Percentiles rank a stretch among this genome's conserved stretches.
phyloP scores from a whole-genome alignment of 2,329 filamentous ascomycete species.

The Diaporthe sp. region DNA sequence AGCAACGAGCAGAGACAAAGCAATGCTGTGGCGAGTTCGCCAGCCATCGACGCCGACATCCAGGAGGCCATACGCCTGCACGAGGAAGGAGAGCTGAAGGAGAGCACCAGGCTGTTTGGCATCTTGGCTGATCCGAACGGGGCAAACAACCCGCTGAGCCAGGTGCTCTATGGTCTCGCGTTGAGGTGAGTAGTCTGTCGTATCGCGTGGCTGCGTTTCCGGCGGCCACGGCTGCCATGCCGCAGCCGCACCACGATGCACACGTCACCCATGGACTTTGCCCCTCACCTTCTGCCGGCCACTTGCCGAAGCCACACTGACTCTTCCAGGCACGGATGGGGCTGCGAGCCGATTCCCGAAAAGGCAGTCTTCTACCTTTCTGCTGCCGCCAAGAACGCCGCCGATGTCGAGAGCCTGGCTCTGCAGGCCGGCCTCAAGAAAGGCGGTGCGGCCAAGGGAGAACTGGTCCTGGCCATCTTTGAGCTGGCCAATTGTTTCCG shows the following conservation, averaged over 20 bases:
- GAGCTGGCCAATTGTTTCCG: conserved; percentile 94
- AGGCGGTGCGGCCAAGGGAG: conserved; percentile 93
- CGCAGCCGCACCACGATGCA: background rate
- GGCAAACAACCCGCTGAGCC: conserved; percentile 91
- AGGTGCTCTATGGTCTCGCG: conserved; percentile 95
- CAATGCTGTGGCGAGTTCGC: conserved; percentile 55
- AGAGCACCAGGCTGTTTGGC: conserved; percentile 88
- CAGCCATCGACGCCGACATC: conserved; percentile 76
- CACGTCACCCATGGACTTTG: background rate
- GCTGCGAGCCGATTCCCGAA: conserved; percentile 77
- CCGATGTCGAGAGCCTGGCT: conserved; percentile 85
- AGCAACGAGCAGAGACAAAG: conserved; percentile 39
- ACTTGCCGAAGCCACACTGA: conserved; percentile 38
- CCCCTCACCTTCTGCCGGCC: no score
- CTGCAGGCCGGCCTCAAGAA: conserved; percentile 90
- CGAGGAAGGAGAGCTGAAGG: conserved; percentile 81
- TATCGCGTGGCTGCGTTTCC: background rate
- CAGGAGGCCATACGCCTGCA: conserved; percentile 96
- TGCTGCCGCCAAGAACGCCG: conserved; percentile 89
- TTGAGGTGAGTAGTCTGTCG: conserved; percentile 71
- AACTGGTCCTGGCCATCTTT: conserved; percentile 95
- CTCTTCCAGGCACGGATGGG: conserved; percentile 85
- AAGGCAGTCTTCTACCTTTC: conserved; percentile 86
- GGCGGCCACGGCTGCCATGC: background rate
- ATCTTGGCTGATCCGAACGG: conserved; percentile 84